A percentile compares a stretch with the other conserved stretches of the same genome.
Evolutionary conservation across 306 rosid species (phyloP).

Genomic region (Inga laurina): DNA sequence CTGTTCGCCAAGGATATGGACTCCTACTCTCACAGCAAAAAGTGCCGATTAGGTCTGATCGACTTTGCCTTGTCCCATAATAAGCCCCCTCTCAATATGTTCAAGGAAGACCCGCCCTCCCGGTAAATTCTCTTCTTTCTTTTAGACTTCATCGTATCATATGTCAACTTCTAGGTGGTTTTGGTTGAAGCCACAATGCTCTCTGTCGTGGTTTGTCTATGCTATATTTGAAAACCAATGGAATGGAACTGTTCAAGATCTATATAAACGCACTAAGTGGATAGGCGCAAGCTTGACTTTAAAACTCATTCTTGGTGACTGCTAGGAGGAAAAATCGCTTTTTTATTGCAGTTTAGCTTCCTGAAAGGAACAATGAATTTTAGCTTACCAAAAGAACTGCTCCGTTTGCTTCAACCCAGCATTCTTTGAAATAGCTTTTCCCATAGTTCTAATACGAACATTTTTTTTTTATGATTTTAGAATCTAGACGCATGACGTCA

Average conservation of each 20-base stretch:
- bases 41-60: slow-evolving; percentile 89
- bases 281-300: background rate
- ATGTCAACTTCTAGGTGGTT: background rate
- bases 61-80: slow-evolving; percentile 60
- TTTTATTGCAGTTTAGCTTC: background rate
- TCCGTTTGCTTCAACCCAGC: background rate
- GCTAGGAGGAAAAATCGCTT: background rate
- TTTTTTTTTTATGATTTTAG: too few species aligned
- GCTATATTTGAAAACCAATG: background rate
- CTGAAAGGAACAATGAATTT: background rate
- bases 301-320: background rate
- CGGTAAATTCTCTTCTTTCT: slow-evolving; percentile 46
- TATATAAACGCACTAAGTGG: background rate
- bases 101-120: slow-evolving; percentile 76
- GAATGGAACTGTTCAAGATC: background rate
- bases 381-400: background rate
- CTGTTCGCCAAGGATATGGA: slow-evolving; percentile 62
- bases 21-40: slow-evolving; percentile 70
- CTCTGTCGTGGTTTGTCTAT: background rate
- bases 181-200: background rate
- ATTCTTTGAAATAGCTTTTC: too few species aligned
- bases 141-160: background rate
- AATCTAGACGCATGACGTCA: too few species aligned
- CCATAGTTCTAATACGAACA: too few species aligned
- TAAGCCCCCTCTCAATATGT: slow-evolving; percentile 81